Evolutionary conservation across 805 yeast genomes (phyloP), one percentile per base, ranked within the genome.

Genomic region (Candida parachauliodes): DNA sequence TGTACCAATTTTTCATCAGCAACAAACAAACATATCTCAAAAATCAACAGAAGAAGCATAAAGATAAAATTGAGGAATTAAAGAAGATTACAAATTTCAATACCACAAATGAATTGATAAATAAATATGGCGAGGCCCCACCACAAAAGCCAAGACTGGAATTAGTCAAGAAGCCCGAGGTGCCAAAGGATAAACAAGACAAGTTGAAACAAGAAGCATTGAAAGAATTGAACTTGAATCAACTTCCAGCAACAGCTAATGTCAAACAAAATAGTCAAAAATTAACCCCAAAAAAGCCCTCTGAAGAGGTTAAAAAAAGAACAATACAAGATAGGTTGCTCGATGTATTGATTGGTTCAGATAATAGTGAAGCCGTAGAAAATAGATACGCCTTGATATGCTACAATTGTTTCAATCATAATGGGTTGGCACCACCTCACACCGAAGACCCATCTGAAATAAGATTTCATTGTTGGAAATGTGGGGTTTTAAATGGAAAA

Each of bases 361-460:
- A 88, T 15, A 76, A 74, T 36, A 86, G 80, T 57, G 91, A 83
- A 50, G 58, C 74, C 32, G 65, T 77, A 32, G 76, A 76, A 30
- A 63, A 64, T 41, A 59, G 94, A 30, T 83, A 70, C 53, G 95
- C 95, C 0, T 66, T 86, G 46, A 82, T 86, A 11, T 86, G 95
- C 54, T 45, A 51, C 14, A 60, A 68, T n/a, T 86, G 95, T 52
- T 62, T 57, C 16, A 68, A 67, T 12, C 94, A 86, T 57, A 86
- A 87, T 51, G 95, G 95, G 1, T 67, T 86, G 31, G 94, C 94
- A 0, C 85, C 88, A 3, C 88, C 85, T 2, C 82, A 83, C 6
- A 61, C 71, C 42, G 43, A 54, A 2, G 52, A 60, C 38, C 82
- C 91, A 0, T 50, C 47, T 2, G 50, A 56, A 4, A 77, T 83